Evolutionary conservation across 805 yeast genomes (phyloP), one percentile per base, ranked within the genome.

Genomic region (Candida sithepensis): DNA sequence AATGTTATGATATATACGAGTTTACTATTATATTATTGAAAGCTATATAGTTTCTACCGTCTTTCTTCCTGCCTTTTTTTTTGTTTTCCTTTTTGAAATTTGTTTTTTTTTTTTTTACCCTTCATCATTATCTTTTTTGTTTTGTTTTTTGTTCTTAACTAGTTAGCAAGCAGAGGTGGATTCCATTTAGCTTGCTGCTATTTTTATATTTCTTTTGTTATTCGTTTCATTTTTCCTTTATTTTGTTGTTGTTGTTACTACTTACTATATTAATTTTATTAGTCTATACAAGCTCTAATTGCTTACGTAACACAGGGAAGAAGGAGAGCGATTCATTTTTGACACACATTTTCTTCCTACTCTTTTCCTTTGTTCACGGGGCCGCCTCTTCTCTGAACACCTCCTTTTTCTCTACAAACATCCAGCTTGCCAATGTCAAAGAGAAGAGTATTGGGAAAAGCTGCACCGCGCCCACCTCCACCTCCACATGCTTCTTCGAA

Each of bases 381-480:
- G n/a, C n/a, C n/a, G n/a, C n/a, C n/a, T n/a, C n/a, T n/a, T n/a
- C n/a, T n/a, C n/a, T n/a, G n/a, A n/a, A n/a, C n/a, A 30, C 34
- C 16, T 16, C 38, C 38, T 16, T 34, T 34, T 19, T 16, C 21
- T 34, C 10, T 32, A 6, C 16, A 6, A 10, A 32, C 36, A 32
- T 32, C 6, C 6, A 10, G 5, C 36, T 13, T 32, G 14, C 18
- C 16, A 21, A 58, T 60, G 64, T 48, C 58, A 1, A 55, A 52
- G 33, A 42, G 54, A 42, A 51, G 65, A 33, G 52, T 59, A 13
- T 43, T 60, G 39, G 65, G 64, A 20, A 44, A 41, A 16, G 18
- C 46, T 10, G 4, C 34, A 30, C 34, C 34, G 14, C 13, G 4
- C 4, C 16, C 34, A 12, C 34, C 34, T 30, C 5, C 13, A 4